A percentile compares a stretch with the other conserved stretches of the same genome.
Evolutionary conservation across 805 yeast species (phyloP).

Genomic region (Wickerhamomyces subpelliculosus): DNA sequence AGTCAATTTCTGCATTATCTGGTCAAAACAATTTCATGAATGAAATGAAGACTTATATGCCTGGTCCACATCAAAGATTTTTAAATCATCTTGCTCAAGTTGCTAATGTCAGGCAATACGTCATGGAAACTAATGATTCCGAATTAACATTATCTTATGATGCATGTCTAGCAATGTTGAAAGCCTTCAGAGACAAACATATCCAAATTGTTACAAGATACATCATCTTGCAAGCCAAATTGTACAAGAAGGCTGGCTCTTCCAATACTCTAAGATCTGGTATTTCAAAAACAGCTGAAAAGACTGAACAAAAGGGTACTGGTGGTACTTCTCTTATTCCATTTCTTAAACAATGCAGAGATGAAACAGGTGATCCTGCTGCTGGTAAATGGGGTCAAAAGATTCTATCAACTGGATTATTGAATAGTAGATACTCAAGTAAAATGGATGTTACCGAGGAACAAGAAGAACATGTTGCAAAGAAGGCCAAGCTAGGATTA

Average conservation of each 20-base stretch:
- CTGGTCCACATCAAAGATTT: constrained; percentile 75
- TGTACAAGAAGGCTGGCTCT: constrained; percentile 45
- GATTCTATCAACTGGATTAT: constrained; percentile 46
- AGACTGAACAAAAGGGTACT: constrained; percentile 68
- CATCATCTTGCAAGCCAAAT: constrained; percentile 71
- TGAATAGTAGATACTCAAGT: constrained; percentile 18
- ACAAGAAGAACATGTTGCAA: constrained; percentile 6
- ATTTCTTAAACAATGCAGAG: constrained; percentile 90
- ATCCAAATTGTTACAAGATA: constrained; percentile 89
- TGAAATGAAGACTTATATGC: constrained; percentile 89
- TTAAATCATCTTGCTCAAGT: constrained; percentile 50
- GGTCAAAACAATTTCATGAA: constrained; percentile 50
- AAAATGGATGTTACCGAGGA: constrained; percentile 2
- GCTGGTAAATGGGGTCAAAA: constrained; percentile 90
- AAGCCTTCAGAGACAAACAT: constrained; percentile 85
- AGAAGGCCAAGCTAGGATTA: constrained; percentile 24
- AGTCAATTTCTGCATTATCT: constrained; percentile 21
- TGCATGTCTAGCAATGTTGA: constrained; percentile 83
- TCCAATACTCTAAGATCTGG: constrained; percentile 58
- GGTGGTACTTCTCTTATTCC: constrained; percentile 93
- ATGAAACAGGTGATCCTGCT: constrained; percentile 91
- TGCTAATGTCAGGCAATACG: constrained; percentile 60
- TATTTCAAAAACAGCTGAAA: constrained; percentile 39
- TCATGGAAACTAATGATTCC: constrained; percentile 38
- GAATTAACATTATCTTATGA: constrained; percentile 72